Evolutionary conservation across 768 basidiomycete genomes (phyloP).

Genomic region (Russula sp.): DNA sequence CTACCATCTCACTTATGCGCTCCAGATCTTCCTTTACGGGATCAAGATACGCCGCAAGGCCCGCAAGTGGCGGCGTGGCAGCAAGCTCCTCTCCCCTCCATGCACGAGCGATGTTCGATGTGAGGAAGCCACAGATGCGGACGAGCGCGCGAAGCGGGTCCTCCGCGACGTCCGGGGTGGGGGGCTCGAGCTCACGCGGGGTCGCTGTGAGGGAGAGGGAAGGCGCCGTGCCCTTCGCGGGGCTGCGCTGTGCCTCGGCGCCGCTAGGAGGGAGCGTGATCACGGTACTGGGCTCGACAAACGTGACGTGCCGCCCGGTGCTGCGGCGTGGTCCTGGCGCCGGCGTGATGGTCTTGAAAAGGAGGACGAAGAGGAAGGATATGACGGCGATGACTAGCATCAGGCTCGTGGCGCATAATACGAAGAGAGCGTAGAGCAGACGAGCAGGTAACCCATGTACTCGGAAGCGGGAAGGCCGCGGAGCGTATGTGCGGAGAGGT

Average conservation of each 20-base stretch:
- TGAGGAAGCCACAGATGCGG: constrained; percentile 20
- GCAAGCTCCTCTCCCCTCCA: constrained; percentile 7
- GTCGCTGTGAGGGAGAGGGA: constrained; percentile 22
- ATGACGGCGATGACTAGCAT: constrained; percentile 9
- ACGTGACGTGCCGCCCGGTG: constrained; percentile 12
- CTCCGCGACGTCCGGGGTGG: constrained; percentile 21
- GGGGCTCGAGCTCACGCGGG: constrained; percentile 20
- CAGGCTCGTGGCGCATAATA: constrained; percentile 18
- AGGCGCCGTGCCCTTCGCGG: background rate
- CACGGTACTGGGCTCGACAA: constrained; percentile 11
- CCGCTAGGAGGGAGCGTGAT: background rate
- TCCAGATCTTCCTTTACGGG: constrained; percentile 12
- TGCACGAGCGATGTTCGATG: constrained; percentile 11
- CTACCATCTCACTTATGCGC: constrained; percentile 10
- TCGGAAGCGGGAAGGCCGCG: background rate
- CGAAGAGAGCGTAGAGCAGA: constrained; percentile 12
- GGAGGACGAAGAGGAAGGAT: constrained; percentile 13
- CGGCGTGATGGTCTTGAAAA: background rate
- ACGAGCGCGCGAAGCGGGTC: constrained; percentile 16
- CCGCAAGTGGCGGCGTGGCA: constrained; percentile 17
- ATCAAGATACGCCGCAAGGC: constrained; percentile 15
- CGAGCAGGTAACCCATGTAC: background rate
- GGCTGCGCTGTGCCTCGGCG: background rate
- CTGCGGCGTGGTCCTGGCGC: background rate
- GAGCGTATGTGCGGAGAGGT: constrained; percentile 2